phyloP scores from a whole-genome alignment of 352 stramenopile species.

The Phytophthora podocarpi region DNA sequence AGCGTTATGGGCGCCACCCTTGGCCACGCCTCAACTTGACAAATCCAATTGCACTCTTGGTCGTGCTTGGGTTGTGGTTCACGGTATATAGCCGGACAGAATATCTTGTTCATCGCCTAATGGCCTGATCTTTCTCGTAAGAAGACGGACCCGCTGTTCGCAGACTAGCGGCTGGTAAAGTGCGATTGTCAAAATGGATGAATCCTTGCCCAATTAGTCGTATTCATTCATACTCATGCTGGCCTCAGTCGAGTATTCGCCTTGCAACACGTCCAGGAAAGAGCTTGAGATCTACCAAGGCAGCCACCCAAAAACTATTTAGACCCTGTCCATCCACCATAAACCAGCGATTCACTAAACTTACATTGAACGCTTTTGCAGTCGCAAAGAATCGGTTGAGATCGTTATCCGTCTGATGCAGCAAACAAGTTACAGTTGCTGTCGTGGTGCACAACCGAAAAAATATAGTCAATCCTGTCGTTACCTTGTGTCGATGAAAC shows the following conservation, averaged over 20 bases:
- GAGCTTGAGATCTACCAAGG: slow-evolving; percentile 39
- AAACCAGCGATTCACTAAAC: background rate
- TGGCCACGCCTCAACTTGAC: background rate
- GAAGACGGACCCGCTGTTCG: background rate
- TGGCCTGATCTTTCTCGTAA: background rate
- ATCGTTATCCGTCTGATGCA: slow-evolving; percentile 39
- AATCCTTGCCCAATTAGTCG: slow-evolving; percentile 21
- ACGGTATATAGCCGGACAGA: background rate
- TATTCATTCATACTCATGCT: slow-evolving; percentile 53
- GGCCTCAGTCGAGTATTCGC: slow-evolving; percentile 52
- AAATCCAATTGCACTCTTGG: background rate
- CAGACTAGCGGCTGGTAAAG: background rate
- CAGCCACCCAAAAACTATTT: background rate
- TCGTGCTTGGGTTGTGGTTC: slow-evolving; percentile 3
- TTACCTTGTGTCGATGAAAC: slow-evolving; percentile 48
- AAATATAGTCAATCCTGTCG: background rate
- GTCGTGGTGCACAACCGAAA: background rate
- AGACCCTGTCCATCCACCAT: background rate
- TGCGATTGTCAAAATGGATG: background rate
- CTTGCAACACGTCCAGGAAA: slow-evolving; percentile 46
- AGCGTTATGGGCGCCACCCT: background rate
- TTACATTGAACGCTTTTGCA: slow-evolving; percentile 42
- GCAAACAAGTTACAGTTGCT: slow-evolving; percentile 1
- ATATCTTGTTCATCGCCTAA: background rate
- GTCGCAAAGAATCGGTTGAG: slow-evolving; percentile 40